Conservation (phyloP, 208 protist genomes). For the Trichomonas vaginalis region DNA sequence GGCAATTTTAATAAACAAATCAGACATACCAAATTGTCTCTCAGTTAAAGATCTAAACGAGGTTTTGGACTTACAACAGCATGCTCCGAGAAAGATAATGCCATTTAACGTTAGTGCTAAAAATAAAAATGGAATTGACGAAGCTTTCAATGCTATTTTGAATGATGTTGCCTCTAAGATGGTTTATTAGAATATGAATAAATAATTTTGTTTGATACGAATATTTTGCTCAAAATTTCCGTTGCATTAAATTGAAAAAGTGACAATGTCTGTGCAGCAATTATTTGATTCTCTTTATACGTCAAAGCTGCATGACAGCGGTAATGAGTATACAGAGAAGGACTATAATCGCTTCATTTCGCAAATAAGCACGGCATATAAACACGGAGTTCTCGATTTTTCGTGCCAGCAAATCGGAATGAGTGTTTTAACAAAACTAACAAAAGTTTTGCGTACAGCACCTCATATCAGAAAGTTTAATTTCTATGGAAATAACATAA, state of each 20-base stretch:
- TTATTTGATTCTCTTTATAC: constrained; percentile 1
- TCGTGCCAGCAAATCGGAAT: background rate
- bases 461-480: background rate
- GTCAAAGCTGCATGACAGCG: background rate
- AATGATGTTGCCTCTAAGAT: background rate
- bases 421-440: background rate
- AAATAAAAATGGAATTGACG: background rate
- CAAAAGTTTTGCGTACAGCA: background rate
- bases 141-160: background rate
- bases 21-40: background rate
- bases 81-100: background rate
- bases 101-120: background rate
- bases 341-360: background rate
- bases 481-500: background rate
- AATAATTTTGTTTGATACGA: background rate
- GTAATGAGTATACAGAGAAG: background rate
- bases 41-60: background rate
- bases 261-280: background rate
- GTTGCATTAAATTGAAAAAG: background rate
- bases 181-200: background rate
- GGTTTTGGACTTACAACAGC: background rate
- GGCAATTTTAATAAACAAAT: background rate
- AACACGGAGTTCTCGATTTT: background rate
- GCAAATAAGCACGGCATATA: background rate
- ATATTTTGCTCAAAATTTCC: no score